phyloP scores from a whole-genome alignment of 352 stramenopile genomes.

The Detonula confervacea region DNA sequence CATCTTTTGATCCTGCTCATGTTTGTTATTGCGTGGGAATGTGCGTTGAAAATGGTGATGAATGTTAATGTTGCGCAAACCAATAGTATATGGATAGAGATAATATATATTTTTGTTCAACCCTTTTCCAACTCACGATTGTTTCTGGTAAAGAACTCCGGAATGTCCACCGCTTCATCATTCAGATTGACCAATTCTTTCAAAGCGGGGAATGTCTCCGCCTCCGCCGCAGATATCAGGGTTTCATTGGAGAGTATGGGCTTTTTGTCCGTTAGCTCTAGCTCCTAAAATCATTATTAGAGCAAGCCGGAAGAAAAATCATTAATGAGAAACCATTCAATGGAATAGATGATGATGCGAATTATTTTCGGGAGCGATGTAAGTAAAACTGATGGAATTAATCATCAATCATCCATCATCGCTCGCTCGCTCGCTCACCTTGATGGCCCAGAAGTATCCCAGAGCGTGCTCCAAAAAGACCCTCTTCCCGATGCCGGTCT shows the following conservation, averaged over 20 bases:
- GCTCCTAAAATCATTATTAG: conserved; percentile 40
- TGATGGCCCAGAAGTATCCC: conserved; percentile 83
- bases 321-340: neutral
- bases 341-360: neutral
- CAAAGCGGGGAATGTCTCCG: conserved; percentile 69
- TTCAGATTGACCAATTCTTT: conserved; percentile 32
- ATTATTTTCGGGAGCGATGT: too few species aligned
- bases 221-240: conserved; percentile 62
- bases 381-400: too few species aligned
- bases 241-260: conserved; percentile 66
- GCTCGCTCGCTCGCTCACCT: too few species aligned
- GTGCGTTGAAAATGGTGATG: neutral
- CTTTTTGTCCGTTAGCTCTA: conserved; percentile 69
- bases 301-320: neutral
- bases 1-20: conserved; percentile 39
- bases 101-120: neutral
- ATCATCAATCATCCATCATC: conserved; percentile 1
- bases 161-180: conserved; percentile 55
- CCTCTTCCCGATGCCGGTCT: conserved; percentile 58
- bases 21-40: conserved; percentile 30
- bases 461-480: conserved; percentile 63
- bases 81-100: too few species aligned
- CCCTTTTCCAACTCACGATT: conserved; percentile 50
- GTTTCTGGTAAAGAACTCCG: conserved; percentile 59
- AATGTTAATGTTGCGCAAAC: too few species aligned